Conservation (phyloP, 345 rosid genomes). For the Eucalyptus tenuipes region DNA sequence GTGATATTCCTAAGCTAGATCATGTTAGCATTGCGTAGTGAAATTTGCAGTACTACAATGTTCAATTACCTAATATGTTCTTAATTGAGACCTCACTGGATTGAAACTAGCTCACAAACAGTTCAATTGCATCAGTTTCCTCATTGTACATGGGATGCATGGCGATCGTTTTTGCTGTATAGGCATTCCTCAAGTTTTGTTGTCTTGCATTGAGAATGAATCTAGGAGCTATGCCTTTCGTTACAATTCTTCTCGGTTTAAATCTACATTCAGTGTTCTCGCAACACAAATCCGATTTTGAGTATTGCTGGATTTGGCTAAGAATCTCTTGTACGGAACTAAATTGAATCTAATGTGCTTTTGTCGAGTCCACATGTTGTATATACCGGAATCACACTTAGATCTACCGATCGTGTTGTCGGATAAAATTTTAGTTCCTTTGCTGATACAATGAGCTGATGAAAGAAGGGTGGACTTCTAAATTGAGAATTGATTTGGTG, state of each 20-base stretch:
- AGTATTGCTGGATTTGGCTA: neutral
- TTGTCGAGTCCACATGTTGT: neutral
- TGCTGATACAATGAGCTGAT: neutral
- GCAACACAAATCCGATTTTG: rapidly evolving
- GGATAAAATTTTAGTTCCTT: no score
- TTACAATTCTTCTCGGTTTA: rapidly evolving
- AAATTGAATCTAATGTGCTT: rapidly evolving
- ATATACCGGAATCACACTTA: rapidly evolving
- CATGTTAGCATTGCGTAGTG: neutral
- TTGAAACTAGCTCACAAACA: neutral
- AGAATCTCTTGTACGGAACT: rapidly evolving
- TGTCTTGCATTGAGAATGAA: neutral
- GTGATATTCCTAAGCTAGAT: neutral
- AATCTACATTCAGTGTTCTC: rapidly evolving
- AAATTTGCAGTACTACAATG: neutral
- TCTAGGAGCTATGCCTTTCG: no score
- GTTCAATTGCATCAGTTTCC: neutral
- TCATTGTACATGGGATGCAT: rapidly evolving
- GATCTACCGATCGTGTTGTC: rapidly evolving
- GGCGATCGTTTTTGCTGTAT: neutral
- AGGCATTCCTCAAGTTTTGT: neutral
- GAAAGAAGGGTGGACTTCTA: neutral
- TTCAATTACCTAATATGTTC: neutral
- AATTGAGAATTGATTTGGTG: rapidly evolving
- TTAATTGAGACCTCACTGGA: rapidly evolving